phyloP scores from a whole-genome alignment of 352 stramenopile genomes.

The Phytophthora uliginosa region DNA sequence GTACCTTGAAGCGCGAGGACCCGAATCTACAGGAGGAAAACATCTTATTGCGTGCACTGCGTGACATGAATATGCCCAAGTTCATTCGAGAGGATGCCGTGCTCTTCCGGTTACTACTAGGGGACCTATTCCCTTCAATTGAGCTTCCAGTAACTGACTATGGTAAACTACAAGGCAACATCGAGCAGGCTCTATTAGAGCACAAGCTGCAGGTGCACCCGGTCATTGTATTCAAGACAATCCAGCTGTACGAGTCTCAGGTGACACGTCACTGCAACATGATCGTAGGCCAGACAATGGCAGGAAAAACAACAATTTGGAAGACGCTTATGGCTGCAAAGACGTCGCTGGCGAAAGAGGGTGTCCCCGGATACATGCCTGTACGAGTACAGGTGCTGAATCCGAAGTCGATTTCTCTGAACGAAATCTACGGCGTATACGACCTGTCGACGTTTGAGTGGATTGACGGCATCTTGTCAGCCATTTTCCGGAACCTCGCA shows the following conservation, averaged over 20 bases:
- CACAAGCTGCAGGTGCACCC: slow-evolving; percentile 91
- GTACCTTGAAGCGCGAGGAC: slow-evolving; percentile 95
- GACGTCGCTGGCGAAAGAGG: slow-evolving; percentile 80
- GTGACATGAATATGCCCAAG: slow-evolving; percentile 97
- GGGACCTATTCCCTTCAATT: slow-evolving; percentile 92
- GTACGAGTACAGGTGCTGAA: slow-evolving; percentile 91
- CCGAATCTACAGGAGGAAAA: slow-evolving; percentile 96
- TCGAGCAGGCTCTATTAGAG: slow-evolving; percentile 88
- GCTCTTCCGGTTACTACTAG: slow-evolving; percentile 92
- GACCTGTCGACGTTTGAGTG: slow-evolving; percentile 90
- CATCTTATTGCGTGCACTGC: slow-evolving; percentile 96
- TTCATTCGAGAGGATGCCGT: slow-evolving; percentile 95
- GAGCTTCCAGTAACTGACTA: slow-evolving; percentile 93
- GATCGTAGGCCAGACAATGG: slow-evolving; percentile 94
- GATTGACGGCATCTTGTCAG: slow-evolving; percentile 88
- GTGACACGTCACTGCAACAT: slow-evolving; percentile 96
- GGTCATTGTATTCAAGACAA: slow-evolving; percentile 96
- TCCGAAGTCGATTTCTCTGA: slow-evolving; percentile 91
- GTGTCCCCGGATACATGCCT: slow-evolving; percentile 79
- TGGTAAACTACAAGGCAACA: slow-evolving; percentile 89
- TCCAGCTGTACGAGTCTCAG: slow-evolving; percentile 96
- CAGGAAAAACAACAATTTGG: slow-evolving; percentile 92
- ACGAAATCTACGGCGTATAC: slow-evolving; percentile 94
- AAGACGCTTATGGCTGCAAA: slow-evolving; percentile 83
- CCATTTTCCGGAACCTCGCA: slow-evolving; percentile 83